phyloP scores from a whole-genome alignment of 2,329 filamentous ascomycete genomes.

The Ceratocystis alfenasii region DNA sequence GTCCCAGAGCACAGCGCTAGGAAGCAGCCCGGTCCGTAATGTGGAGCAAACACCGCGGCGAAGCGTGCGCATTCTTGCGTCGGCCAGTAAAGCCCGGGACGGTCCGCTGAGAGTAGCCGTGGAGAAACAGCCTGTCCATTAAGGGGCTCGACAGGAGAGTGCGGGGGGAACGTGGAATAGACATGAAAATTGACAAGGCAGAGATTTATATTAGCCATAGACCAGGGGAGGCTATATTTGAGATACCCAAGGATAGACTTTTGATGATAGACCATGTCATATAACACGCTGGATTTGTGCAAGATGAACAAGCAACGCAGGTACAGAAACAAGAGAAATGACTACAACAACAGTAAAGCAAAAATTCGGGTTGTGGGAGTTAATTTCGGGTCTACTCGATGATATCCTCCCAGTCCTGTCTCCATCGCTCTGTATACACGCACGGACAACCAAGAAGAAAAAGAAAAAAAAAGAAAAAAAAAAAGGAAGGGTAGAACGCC shows the following conservation, averaged over 20 bases:
- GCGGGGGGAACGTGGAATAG: not conserved
- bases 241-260: not conserved
- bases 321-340: not conserved
- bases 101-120: not conserved
- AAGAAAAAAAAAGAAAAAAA: not conserved
- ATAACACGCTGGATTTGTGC: not conserved
- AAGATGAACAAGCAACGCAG: not conserved
- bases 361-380: not conserved
- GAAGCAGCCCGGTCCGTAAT: not conserved
- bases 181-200: not conserved
- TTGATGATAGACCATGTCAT: not conserved
- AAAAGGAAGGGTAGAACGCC: not conserved
- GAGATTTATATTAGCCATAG: not conserved
- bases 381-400: not conserved
- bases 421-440: constrained; percentile 3
- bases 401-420: not conserved
- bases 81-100: not conserved
- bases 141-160: not conserved
- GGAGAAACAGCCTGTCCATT: not conserved
- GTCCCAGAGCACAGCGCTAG: not conserved
- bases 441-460: constrained; percentile 1
- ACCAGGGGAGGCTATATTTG: not conserved
- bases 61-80: not conserved
- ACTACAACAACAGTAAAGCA: not conserved
- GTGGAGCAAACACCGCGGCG: not conserved